Base-by-base conservation (phyloP, 306 rosid genomes). In the Citrullus amarus region DNA sequence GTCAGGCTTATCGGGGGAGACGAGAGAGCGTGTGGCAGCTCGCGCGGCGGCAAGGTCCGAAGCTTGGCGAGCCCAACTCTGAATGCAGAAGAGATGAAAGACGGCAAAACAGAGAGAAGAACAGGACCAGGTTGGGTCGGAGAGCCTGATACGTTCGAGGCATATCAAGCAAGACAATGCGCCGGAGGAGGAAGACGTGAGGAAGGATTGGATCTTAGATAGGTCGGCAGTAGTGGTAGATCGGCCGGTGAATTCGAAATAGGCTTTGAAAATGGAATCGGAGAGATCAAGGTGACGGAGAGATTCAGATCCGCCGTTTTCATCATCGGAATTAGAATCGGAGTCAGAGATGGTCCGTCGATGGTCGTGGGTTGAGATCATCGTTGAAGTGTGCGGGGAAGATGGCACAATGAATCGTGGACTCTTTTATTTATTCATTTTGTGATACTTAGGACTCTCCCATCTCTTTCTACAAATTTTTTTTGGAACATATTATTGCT, bases 111-210 rank as follows among this genome's bases (percentile, higher is more conserved):
- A 95, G 79, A 95, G 89, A 36, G 97, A 88, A 78, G 83, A 55
- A 85, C 98, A 95, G 57, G 98, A 92, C 98, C 98, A 95, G 1
- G 97, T 91, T 38, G 96, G 97, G 13, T 95, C 93, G 55, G 89
- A 76, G 75, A 79, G 92, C 46, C 87, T 85, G 88, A 95, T 92
- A 55, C 97, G 97, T 48, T 95, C 98, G 55, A 95, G 96, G 85
- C 98, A 95, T 16, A 95, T 95, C 79, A 95, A 76, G 82, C 98
- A 95, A 0, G 97, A 92, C 2, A 92, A 88, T 1, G 98, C 98
- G 74, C 98, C 98, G 85, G 97, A 87, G 82, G 98, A 92, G 56
- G 98, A 92, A 53, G 97, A 86, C 0, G 90, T 87, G 48, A 95
- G 96, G 87, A 95, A 95, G 5, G 97, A 87, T 61, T 90, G 97